A percentile compares a stretch with the other conserved stretches of the same genome.
Evolutionary conservation across 441 rosid species (phyloP).

Genomic region (Populus trichocarpa): DNA sequence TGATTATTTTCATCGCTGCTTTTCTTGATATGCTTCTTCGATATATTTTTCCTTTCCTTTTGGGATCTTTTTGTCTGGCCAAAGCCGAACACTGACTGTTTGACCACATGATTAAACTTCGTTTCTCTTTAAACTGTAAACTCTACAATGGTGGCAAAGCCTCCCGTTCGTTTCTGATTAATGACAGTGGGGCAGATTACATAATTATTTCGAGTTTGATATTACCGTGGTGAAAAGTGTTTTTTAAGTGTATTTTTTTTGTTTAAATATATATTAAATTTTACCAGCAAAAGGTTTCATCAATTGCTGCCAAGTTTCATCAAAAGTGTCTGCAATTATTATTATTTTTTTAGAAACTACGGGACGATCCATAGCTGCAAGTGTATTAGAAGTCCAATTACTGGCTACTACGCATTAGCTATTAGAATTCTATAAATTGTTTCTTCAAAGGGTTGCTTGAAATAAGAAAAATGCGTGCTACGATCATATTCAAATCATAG

Average conservation of each 20-base stretch:
- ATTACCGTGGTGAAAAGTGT: too few relatives aligned
- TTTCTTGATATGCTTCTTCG: not conserved
- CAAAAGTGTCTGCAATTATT: too few relatives aligned
- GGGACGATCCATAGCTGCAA: too few relatives aligned
- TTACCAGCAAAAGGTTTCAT: not conserved
- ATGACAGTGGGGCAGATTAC: not conserved
- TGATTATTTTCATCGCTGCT: not conserved
- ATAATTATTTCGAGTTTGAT: not conserved
- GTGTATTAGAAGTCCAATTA: not conserved
- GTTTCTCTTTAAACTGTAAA: not conserved
- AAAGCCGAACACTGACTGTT: constrained; percentile 18
- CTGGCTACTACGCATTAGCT: not conserved
- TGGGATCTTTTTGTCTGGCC: constrained; percentile 14
- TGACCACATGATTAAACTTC: constrained; percentile 15
- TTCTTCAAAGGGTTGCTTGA: too few relatives aligned
- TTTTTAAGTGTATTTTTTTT: too few relatives aligned
- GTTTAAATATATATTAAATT: too few relatives aligned
- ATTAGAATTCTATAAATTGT: too few relatives aligned
- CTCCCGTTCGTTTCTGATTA: not conserved
- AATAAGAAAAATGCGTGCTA: too few relatives aligned
- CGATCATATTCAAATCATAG: too few relatives aligned
- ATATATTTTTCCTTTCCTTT: not conserved
- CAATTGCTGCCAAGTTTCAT: not conserved
- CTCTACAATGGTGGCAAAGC: not conserved
- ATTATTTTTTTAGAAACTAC: too few relatives aligned